Evolutionary conservation across 2,329 filamentous ascomycete genomes (phyloP).

Genomic region (Penicillium sumatraense): DNA sequence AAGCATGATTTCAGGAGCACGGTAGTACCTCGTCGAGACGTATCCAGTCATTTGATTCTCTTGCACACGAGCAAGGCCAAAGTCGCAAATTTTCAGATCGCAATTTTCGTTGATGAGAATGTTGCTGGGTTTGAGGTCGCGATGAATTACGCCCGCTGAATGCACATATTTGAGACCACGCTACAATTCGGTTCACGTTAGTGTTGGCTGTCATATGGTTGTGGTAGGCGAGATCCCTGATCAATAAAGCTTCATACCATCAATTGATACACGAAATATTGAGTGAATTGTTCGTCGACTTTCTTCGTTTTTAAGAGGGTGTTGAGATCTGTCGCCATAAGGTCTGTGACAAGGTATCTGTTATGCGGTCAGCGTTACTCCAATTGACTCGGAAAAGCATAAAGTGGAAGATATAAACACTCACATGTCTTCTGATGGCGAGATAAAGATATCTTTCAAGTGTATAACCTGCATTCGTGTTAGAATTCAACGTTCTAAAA

Average conservation of each 20-base stretch:
- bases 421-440: constrained; percentile 96
- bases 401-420: constrained; percentile 34
- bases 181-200: constrained; percentile 53
- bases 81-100: constrained; percentile 99
- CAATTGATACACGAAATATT: constrained; percentile 99
- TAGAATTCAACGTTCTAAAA: constrained; percentile 4
- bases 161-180: constrained; percentile 98
- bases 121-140: constrained; percentile 97
- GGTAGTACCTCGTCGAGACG: constrained; percentile 97
- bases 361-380: constrained; percentile 9
- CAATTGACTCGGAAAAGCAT: not conserved
- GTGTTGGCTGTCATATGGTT: not conserved
- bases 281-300: constrained; percentile 98
- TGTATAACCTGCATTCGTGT: constrained; percentile 75
- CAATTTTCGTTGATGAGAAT: constrained; percentile 99
- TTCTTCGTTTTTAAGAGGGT: constrained; percentile 90
- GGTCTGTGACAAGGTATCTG: constrained; percentile 97
- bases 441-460: constrained; percentile 99
- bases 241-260: constrained; percentile 78
- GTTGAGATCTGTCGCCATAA: constrained; percentile 94
- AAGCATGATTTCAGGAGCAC: constrained; percentile 98
- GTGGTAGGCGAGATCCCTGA: not conserved
- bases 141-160: constrained; percentile 95
- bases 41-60: constrained; percentile 99
- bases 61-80: constrained; percentile 94